Evolutionary conservation across 805 yeast species (phyloP).

Genomic region (Lipomyces yamanashiensis): DNA sequence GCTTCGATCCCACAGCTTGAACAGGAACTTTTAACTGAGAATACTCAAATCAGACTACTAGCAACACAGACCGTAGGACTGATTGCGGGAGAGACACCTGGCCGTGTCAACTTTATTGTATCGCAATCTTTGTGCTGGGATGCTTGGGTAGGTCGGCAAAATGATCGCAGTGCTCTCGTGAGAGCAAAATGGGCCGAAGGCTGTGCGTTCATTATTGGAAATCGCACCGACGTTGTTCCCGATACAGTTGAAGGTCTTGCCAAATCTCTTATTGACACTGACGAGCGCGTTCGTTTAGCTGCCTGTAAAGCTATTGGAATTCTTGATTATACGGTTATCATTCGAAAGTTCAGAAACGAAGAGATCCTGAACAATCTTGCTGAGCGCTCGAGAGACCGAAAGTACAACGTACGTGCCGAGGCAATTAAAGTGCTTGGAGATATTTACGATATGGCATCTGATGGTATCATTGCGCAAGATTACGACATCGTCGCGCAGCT

Average conservation of each 20-base stretch:
- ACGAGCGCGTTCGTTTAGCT: conserved; percentile 69
- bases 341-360: conserved; percentile 54
- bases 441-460: conserved; percentile 57
- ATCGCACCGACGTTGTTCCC: conserved; percentile 51
- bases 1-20: conserved; percentile 79
- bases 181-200: conserved; percentile 73
- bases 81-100: conserved; percentile 56
- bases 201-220: conserved; percentile 53
- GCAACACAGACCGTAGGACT: conserved; percentile 77
- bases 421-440: conserved; percentile 61
- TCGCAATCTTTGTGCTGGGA: conserved; percentile 58
- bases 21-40: conserved; percentile 73
- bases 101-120: conserved; percentile 61
- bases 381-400: conserved; percentile 73
- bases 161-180: conserved; percentile 68
- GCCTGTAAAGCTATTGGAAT: conserved; percentile 57
- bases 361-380: conserved; percentile 59
- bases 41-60: conserved; percentile 61
- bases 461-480: conserved; percentile 39
- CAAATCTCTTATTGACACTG: conserved; percentile 74
- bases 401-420: conserved; percentile 63
- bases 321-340: conserved; percentile 54
- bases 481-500: conserved; percentile 46
- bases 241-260: conserved; percentile 64
- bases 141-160: conserved; percentile 74